Percentiles rank a stretch among this genome's conserved stretches.
Evolutionary conservation across 2,329 filamentous ascomycete species (phyloP).

Genomic region (Diplodia mutila): DNA sequence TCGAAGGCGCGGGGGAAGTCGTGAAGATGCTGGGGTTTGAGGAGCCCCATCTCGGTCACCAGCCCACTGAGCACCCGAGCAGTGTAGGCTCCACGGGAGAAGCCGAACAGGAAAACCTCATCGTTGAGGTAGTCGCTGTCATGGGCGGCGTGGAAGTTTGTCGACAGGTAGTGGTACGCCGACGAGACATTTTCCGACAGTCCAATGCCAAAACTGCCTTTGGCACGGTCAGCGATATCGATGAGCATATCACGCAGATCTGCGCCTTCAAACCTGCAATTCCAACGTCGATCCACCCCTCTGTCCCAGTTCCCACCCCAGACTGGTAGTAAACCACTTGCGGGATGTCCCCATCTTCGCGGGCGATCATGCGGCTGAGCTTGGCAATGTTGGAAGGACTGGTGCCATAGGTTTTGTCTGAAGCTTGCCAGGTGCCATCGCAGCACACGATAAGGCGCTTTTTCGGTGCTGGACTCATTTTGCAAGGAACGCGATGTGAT

Average conservation of each 20-base stretch:
- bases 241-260: neutral
- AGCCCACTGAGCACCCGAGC: conserved; percentile 46
- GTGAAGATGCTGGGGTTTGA: conserved; percentile 50
- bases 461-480: neutral
- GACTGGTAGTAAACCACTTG: conserved; percentile 58
- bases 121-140: conserved; percentile 52
- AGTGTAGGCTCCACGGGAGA: conserved; percentile 51
- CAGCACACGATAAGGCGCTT: conserved; percentile 40
- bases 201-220: conserved; percentile 37
- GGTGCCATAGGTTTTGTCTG: conserved; percentile 24
- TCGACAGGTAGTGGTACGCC: conserved; percentile 56
- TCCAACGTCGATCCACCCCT: neutral
- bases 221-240: neutral
- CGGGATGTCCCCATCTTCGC: conserved; percentile 50
- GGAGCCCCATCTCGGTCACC: conserved; percentile 52
- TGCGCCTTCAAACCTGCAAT: neutral
- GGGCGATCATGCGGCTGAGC: conserved; percentile 54
- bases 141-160: conserved; percentile 54
- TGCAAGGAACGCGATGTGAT: neutral
- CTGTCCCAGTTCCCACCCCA: conserved; percentile 47
- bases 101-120: conserved; percentile 52
- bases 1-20: conserved; percentile 49
- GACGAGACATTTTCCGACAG: conserved; percentile 53
- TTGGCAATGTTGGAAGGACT: conserved; percentile 56
- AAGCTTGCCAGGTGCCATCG: conserved; percentile 40